phyloP scores from a whole-genome alignment of 2,329 filamentous ascomycete species.

The Xylariomycetidae sp. region DNA sequence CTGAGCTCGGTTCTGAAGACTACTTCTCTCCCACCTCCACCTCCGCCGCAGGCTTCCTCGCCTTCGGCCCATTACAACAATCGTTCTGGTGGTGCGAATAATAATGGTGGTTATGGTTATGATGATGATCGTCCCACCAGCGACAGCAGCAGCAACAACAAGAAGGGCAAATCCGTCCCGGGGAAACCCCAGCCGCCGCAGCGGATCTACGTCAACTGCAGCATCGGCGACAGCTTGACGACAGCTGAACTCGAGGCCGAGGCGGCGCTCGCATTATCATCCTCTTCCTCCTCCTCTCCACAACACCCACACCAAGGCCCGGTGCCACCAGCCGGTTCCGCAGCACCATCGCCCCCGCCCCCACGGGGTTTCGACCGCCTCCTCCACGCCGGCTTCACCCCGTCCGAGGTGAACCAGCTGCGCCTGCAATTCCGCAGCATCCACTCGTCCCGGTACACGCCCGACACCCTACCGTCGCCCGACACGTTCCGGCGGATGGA shows the following conservation, averaged over 20 bases:
- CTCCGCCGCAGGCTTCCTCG: slow-evolving; percentile 15
- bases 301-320: slow-evolving; percentile 1
- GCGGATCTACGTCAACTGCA: slow-evolving; percentile 88
- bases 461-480: slow-evolving; percentile 82
- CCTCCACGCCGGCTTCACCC: slow-evolving; percentile 73
- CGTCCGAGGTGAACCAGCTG: slow-evolving; percentile 77
- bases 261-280: slow-evolving; percentile 36
- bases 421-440: slow-evolving; percentile 86
- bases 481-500: slow-evolving; percentile 73
- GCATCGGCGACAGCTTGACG: slow-evolving; percentile 73
- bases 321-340: slow-evolving; percentile 1
- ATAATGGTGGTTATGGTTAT: slow-evolving; percentile 13
- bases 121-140: not conserved
- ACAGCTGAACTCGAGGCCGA: slow-evolving; percentile 66
- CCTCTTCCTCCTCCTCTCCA: slow-evolving; percentile 8
- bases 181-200: slow-evolving; percentile 39
- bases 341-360: slow-evolving; percentile 38
- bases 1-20: slow-evolving; percentile 65
- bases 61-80: too few species aligned
- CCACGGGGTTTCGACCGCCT: slow-evolving; percentile 87
- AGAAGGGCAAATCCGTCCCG: slow-evolving; percentile 66
- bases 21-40: slow-evolving; percentile 49
- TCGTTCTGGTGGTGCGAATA: not conserved
- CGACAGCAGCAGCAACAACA: slow-evolving; percentile 31
- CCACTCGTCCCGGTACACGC: slow-evolving; percentile 75